A percentile compares a stretch with the other conserved stretches of the same genome.
Evolutionary conservation across 768 basidiomycete species (phyloP).

Genomic region (Rhizopogon rudus): DNA sequence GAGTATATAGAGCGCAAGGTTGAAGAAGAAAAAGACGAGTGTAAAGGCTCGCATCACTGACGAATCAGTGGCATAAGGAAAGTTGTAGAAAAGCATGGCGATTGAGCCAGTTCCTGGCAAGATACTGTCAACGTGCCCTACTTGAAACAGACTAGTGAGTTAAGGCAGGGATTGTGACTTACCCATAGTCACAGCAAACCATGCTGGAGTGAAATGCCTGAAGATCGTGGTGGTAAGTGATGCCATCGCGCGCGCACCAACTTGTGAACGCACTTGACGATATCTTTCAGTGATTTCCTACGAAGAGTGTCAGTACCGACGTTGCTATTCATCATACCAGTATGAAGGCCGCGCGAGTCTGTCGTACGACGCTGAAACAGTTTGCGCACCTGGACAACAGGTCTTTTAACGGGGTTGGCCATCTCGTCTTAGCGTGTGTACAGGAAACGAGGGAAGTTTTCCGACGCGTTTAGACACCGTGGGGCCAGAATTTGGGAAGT

Average conservation of each 20-base stretch:
- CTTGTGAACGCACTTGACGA: constrained; percentile 26
- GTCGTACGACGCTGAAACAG: background rate
- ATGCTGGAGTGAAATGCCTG: constrained; percentile 51
- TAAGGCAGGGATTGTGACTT: constrained; percentile 6
- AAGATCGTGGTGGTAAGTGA: background rate
- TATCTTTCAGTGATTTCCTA: constrained; percentile 28
- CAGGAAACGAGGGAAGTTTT: too few relatives aligned
- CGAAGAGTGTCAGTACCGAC: background rate
- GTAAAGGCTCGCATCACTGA: constrained; percentile 36
- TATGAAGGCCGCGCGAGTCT: background rate
- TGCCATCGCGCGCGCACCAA: background rate
- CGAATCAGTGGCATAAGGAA: constrained; percentile 48
- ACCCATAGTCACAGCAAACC: constrained; percentile 56
- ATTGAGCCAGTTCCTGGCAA: constrained; percentile 43
- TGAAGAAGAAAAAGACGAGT: constrained; percentile 54
- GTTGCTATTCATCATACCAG: background rate
- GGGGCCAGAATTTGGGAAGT: too few relatives aligned
- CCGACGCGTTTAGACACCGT: too few relatives aligned
- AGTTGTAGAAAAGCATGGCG: constrained; percentile 49
- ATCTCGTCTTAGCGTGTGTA: background rate
- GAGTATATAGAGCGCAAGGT: constrained; percentile 47
- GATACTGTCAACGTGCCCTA: background rate
- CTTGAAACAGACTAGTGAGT: background rate
- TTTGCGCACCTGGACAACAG: background rate
- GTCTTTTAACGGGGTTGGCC: background rate